Base-by-base conservation (phyloP, 371 early-diverging fungal genomes). In the Rhizopus microsporus region DNA sequence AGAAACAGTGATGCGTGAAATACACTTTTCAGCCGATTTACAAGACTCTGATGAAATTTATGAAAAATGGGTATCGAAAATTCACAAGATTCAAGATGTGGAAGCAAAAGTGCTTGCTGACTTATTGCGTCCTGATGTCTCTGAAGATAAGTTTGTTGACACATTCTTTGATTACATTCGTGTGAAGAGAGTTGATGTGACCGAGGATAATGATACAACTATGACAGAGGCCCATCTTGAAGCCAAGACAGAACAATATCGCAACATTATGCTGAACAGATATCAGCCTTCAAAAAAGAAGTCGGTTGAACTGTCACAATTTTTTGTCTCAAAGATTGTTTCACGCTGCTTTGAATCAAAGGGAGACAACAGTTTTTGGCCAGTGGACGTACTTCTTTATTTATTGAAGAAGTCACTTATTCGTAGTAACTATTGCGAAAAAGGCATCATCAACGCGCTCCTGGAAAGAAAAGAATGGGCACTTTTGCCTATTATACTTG, bases 391-490 rank as follows among this genome's bases (percentile, higher is more conserved):
- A 3, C 55, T 87, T 4, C 62, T 80, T 16, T 85, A 75, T 51
- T 53, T 87, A 38, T 59, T 85, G 53, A 56, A 71, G 57, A 78
- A 72, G 38, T 74, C 77, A 23, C 51, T 80, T 31, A 56, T 85
- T 31, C 76, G 81, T 53, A 82, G 74, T 17, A 74, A 69, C 34
- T 72, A 74, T 54, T 67, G 80, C 5, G 72, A 78, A 34, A 74
- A 74, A 6, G 85, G 86, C 7, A 63, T 86, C 23, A 62, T 82
- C 3, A 53, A 68, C 32, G 65, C 68, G 7, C 52, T 86, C 7
- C 60, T 86, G 59, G 78, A 81, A 56, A 77, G 81, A 45, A 68
- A 81, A 23, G 72, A 72, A 49, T 86, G 84, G 86, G 57, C 70
- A 1, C 48, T 85, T 32, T 44, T 86, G 9, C 75, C 80, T 53